These are phyloP conservation scores for Lizonia empirigonia DNA, from an alignment of 2,329 filamentous ascomycete species.

Conservation along the genomic window DNA sequence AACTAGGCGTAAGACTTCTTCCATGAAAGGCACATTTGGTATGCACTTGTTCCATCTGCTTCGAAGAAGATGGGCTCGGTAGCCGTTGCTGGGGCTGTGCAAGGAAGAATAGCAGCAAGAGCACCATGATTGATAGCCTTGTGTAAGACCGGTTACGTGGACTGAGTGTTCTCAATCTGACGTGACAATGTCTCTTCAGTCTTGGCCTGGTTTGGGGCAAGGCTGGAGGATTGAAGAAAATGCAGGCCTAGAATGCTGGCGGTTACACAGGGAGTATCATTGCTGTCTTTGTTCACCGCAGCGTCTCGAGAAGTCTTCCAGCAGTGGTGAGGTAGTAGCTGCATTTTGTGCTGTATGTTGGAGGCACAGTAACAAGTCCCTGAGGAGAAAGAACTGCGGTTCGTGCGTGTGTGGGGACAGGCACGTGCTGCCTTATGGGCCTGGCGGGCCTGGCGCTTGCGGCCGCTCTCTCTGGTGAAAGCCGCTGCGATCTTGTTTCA, in stretches of 20 bases:
- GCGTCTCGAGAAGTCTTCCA: slow-evolving; percentile 9
- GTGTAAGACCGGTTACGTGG: slow-evolving; percentile 11
- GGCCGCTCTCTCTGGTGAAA: slow-evolving; percentile 7
- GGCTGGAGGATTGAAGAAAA: slow-evolving; percentile 5
- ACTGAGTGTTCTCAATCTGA: slow-evolving; percentile 9
- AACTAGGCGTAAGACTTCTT: background rate
- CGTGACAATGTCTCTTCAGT: slow-evolving; percentile 6
- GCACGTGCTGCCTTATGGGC: slow-evolving; percentile 20
- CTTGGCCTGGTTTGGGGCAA: slow-evolving; percentile 12
- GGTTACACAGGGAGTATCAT: slow-evolving; percentile 17
- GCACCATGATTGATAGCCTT: slow-evolving; percentile 5
- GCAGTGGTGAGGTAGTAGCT: slow-evolving; percentile 19
- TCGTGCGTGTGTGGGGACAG: slow-evolving; percentile 7
- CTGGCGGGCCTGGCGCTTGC: slow-evolving; percentile 17
- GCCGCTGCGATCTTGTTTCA: slow-evolving; percentile 21
- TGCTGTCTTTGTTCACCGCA: slow-evolving; percentile 16
- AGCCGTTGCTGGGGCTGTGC: slow-evolving; percentile 14
- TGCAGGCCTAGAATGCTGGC: slow-evolving; percentile 16
- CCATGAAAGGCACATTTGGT: background rate
- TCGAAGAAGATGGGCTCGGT: slow-evolving; percentile 8
- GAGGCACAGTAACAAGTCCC: slow-evolving; percentile 14
- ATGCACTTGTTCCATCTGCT: slow-evolving; percentile 1
- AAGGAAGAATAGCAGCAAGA: slow-evolving; percentile 10
- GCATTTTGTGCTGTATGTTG: slow-evolving; percentile 15
- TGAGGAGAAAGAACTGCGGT: slow-evolving; percentile 14